Evolutionary conservation across 2,329 filamentous ascomycete genomes (phyloP).

Genomic region (Colletotrichum horii): DNA sequence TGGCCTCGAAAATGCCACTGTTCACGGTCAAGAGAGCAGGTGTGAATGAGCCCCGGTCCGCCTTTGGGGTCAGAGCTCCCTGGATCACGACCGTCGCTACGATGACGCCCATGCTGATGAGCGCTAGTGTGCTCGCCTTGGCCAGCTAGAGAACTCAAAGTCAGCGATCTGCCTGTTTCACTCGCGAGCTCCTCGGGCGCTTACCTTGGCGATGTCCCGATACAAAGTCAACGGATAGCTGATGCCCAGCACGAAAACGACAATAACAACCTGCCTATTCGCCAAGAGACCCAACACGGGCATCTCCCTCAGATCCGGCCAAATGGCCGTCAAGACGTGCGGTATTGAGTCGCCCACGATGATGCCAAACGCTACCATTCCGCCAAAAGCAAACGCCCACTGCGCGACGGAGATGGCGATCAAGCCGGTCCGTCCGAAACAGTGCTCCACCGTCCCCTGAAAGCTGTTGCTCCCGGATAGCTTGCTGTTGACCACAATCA

Average conservation of each 20-base stretch:
- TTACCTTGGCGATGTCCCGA: slow-evolving; percentile 93
- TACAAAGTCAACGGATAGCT: slow-evolving; percentile 94
- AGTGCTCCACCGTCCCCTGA: slow-evolving; percentile 94
- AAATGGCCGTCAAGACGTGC: slow-evolving; percentile 82
- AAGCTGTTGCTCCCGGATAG: slow-evolving; percentile 92
- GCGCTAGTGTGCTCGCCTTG: slow-evolving; percentile 91
- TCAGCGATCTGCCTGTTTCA: neutral
- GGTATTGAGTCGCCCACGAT: slow-evolving; percentile 97
- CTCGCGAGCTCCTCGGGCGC: slow-evolving; percentile 11
- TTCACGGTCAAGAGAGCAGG: slow-evolving; percentile 79
- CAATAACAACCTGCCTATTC: slow-evolving; percentile 82
- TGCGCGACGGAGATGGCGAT: slow-evolving; percentile 90
- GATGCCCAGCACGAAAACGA: slow-evolving; percentile 83
- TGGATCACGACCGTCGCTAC: slow-evolving; percentile 87
- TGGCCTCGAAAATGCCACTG: slow-evolving; percentile 88
- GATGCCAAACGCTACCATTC: slow-evolving; percentile 98
- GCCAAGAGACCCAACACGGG: slow-evolving; percentile 84
- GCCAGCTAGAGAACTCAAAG: slow-evolving; percentile 67
- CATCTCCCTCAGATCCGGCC: slow-evolving; percentile 74
- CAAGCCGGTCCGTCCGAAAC: slow-evolving; percentile 86
- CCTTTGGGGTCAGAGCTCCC: slow-evolving; percentile 74
- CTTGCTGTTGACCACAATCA: slow-evolving; percentile 98
- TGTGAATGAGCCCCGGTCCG: slow-evolving; percentile 74
- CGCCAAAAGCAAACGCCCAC: slow-evolving; percentile 98
- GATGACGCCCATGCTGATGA: slow-evolving; percentile 93